Conservation (phyloP, 768 basidiomycete genomes). For the Termitomyces sp. region DNA sequence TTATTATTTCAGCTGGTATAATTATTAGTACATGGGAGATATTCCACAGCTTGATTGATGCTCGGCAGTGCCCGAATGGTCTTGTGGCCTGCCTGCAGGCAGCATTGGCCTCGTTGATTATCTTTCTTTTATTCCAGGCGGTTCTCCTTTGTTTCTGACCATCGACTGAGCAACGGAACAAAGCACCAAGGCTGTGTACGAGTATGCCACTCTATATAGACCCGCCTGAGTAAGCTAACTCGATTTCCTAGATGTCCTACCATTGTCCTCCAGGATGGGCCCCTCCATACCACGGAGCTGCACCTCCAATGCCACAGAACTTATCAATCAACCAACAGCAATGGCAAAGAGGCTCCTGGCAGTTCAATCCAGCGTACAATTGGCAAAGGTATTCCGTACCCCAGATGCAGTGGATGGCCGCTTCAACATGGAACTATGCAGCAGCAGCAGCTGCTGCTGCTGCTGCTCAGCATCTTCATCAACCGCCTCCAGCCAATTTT, state of each 20-base stretch:
- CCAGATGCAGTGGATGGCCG: slow-evolving; percentile 31
- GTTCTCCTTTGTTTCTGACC: neutral
- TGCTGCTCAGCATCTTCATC: slow-evolving; percentile 13
- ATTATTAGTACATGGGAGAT: neutral
- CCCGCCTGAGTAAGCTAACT: neutral
- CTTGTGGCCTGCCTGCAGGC: neutral
- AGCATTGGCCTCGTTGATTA: neutral
- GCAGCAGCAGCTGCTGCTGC: too few relatives aligned
- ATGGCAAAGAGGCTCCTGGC: slow-evolving; percentile 52
- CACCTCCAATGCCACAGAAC: slow-evolving; percentile 54
- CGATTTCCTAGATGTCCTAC: neutral
- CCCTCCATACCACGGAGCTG: slow-evolving; percentile 41
- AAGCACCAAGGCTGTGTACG: slow-evolving; percentile 1
- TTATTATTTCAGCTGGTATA: too few relatives aligned
- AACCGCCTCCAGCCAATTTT: slow-evolving; percentile 18
- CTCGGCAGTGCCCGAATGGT: slow-evolving; percentile 3
- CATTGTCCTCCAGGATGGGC: slow-evolving; percentile 14
- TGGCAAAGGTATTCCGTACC: slow-evolving; percentile 19
- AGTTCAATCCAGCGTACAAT: slow-evolving; percentile 39
- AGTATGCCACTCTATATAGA: neutral
- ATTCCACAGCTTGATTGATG: neutral
- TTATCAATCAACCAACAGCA: slow-evolving; percentile 35
- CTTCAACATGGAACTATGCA: slow-evolving; percentile 31
- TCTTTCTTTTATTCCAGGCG: neutral
- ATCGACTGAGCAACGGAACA: neutral